These are phyloP conservation scores for Sequoia sempervirens DNA, from an alignment of 75 land plant genomes.

Conservation along the genomic window DNA sequence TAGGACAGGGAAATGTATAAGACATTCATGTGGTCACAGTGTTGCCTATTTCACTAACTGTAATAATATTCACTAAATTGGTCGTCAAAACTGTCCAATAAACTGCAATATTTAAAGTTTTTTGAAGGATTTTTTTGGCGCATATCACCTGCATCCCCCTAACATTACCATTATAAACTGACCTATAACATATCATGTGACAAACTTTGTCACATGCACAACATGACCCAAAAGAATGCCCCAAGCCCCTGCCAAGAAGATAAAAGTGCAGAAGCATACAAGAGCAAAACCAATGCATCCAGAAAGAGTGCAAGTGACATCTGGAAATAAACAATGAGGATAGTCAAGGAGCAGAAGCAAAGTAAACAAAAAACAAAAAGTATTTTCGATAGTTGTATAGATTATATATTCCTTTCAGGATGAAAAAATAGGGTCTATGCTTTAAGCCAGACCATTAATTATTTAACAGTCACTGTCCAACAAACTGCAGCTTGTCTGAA, in stretches of 20 bases:
- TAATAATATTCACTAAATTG: neutral
- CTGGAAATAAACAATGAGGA: neutral
- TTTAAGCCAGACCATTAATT: neutral
- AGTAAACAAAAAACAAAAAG: neutral
- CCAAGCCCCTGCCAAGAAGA: neutral
- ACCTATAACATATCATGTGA: neutral
- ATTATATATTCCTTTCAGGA: neutral
- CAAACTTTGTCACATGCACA: neutral
- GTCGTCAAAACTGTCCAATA: neutral
- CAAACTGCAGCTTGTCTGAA: neutral
- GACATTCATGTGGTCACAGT: neutral
- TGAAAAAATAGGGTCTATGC: neutral
- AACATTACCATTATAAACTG: neutral
- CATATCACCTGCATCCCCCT: neutral
- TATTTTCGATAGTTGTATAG: neutral
- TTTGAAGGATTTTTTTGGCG: neutral
- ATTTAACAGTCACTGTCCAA: neutral
- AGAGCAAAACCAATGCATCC: neutral
- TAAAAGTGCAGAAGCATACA: neutral
- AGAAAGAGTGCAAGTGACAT: neutral
- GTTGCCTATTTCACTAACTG: neutral
- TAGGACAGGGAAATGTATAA: neutral
- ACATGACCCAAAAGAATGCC: neutral
- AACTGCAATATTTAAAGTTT: neutral
- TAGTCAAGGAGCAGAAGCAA: neutral